Base-by-base conservation (phyloP, 176 grass and related monocot species). In the Triticum turgidum region DNA sequence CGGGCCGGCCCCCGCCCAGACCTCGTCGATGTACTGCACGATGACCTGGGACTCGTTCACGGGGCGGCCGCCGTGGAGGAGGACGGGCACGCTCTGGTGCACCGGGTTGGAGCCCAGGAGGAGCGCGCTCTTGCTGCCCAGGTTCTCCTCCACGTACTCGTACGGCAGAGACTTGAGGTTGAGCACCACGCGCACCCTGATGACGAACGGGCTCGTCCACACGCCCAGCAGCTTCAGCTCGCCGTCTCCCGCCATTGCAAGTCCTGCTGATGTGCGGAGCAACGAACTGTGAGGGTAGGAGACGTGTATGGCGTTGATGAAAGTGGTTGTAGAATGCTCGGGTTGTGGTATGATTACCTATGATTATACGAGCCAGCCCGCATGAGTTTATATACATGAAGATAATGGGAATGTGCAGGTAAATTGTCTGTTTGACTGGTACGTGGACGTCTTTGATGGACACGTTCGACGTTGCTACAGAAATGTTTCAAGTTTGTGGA, bases 1-100 rank as follows among this genome's bases (percentile, higher is more conserved):
- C 2, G 84, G 65, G 35, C 74, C 18, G 25, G 22, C 70, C 8
- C 47, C 25, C 12, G 78, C 6, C 81, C 84, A 97, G 41, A 77
- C 91, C 81, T 97, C 94, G 34, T 97, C 94, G 63, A 97, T 87
- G 86, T 97, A 97, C 90, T 97, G 79, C 6, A 94, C 5, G 70
- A 94, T 97, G 70, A 97, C 8, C 76, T 82, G 81, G 6, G 90
- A 94, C 76, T 94, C 90, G 17, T 75, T 83, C 8, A 94, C n/a
- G 3, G 86, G 69, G 22, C 59, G 73, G 2, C 61, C 80, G 29
- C 4, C 83, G 86, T 97, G 90, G 87, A 94, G 78, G 78, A 97
- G 81, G 17, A 97, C 90, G 0, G 92, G 94, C 0, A 97, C 85
- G 29, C 11, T 89, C 74, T 97, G 87, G 90, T 94, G 45, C 69